These are phyloP conservation scores for Ceriops zippeliana DNA, from an alignment of 345 rosid species.

Conservation along the genomic window DNA sequence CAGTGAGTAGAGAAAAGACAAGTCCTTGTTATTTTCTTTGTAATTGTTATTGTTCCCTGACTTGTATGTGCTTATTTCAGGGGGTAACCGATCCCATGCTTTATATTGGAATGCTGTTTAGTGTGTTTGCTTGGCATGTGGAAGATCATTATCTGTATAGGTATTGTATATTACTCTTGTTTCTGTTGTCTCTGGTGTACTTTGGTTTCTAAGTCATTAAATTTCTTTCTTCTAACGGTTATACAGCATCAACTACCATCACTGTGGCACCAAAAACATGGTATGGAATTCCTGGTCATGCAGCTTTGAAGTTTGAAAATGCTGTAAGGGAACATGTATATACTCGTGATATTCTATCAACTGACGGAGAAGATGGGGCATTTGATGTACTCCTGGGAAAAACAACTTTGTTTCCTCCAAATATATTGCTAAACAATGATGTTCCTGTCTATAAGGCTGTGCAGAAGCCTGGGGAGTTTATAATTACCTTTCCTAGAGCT, in stretches of 20 bases:
- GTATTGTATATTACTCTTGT: conserved; percentile 29
- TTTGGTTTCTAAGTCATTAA: neutral
- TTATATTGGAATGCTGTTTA: conserved; percentile 98
- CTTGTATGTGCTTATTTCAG: conserved; percentile 47
- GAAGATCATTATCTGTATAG: conserved; percentile 98
- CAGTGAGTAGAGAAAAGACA: conserved; percentile 44
- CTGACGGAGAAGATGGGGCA: conserved; percentile 91
- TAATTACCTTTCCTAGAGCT: conserved; percentile 91
- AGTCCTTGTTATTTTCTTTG: neutral
- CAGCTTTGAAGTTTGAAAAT: conserved; percentile 88
- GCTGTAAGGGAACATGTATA: conserved; percentile 87
- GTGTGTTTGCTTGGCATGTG: conserved; percentile 99
- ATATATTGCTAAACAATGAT: conserved; percentile 64
- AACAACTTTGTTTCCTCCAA: conserved; percentile 95
- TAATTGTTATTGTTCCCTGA: neutral
- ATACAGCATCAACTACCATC: conserved; percentile 94
- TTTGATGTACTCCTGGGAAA: conserved; percentile 95
- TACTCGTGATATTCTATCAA: conserved; percentile 62
- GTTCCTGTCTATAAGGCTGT: conserved; percentile 97
- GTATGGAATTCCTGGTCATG: conserved; percentile 96
- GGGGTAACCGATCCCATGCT: conserved; percentile 99
- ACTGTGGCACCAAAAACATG: conserved; percentile 99
- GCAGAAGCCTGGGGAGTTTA: conserved; percentile 95
- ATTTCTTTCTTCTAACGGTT: neutral
- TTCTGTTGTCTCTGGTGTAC: neutral